These are phyloP conservation scores for Begonia fuchsioides DNA, from an alignment of 306 rosid genomes.

Conservation along the genomic window DNA sequence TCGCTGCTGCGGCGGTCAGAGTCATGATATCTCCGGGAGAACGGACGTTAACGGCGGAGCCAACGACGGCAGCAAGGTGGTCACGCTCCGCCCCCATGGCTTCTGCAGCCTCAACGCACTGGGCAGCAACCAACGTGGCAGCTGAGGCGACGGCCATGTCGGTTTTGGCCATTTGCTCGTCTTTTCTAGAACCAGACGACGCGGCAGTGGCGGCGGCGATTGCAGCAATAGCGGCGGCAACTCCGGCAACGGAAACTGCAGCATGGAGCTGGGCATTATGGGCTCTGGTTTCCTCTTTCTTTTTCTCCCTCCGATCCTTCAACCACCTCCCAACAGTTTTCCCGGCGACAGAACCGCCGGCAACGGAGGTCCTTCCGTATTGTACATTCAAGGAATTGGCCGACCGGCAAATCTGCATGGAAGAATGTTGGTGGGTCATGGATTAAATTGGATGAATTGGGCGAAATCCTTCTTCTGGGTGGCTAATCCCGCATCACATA, in stretches of 20 bases:
- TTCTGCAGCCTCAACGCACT: conserved; percentile 90
- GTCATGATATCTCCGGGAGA: conserved; percentile 88
- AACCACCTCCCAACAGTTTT: conserved; percentile 94
- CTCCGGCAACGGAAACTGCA: conserved; percentile 76
- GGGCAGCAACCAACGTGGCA: conserved; percentile 82
- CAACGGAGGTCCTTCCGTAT: conserved; percentile 19
- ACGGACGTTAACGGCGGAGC: conserved; percentile 85
- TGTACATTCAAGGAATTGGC: conserved; percentile 21
- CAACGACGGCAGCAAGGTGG: conserved; percentile 60
- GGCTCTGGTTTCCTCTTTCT: conserved; percentile 74
- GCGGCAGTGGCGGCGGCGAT: conserved; percentile 79
- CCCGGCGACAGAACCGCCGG: conserved; percentile 4
- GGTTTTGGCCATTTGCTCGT: conserved; percentile 54
- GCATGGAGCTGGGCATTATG: conserved; percentile 91
- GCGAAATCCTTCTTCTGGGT: not conserved
- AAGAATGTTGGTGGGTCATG: conserved; percentile 3
- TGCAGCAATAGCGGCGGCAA: conserved; percentile 74
- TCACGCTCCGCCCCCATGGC: conserved; percentile 88
- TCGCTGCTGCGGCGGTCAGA: conserved; percentile 77
- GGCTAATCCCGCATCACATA: not conserved
- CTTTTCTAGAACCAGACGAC: conserved; percentile 29
- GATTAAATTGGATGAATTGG: not conserved
- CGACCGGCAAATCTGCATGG: conserved; percentile 41
- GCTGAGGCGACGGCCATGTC: conserved; percentile 92
- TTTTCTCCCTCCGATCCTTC: conserved; percentile 84